Evolutionary conservation across 2,329 filamentous ascomycete species (phyloP).

Genomic region (Exophiala sideris): DNA sequence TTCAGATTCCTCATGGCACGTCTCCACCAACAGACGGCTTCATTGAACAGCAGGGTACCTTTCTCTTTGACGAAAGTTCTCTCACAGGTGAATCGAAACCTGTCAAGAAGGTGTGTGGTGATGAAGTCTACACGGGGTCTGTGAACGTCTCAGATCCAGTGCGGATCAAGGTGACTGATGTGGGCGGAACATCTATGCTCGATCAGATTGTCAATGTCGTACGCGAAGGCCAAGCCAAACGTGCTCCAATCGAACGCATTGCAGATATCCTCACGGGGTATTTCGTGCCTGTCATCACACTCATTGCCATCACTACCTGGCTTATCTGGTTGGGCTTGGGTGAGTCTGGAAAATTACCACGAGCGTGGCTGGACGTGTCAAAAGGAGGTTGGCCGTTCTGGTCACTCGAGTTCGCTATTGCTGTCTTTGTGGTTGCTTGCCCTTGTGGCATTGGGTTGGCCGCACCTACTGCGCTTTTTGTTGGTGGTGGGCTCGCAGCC

Average conservation of each 20-base stretch:
- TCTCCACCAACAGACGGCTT: constrained; percentile 85
- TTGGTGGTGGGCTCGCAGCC: constrained; percentile 75
- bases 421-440: constrained; percentile 83
- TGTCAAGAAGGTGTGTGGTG: constrained; percentile 41
- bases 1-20: constrained; percentile 72
- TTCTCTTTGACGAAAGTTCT: constrained; percentile 82
- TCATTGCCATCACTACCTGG: constrained; percentile 47
- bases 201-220: constrained; percentile 50
- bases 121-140: constrained; percentile 46
- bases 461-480: constrained; percentile 83
- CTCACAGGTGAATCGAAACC: constrained; percentile 61
- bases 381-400: constrained; percentile 52
- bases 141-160: constrained; percentile 48
- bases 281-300: constrained; percentile 49
- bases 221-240: constrained; percentile 48
- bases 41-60: constrained; percentile 50
- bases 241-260: constrained; percentile 47
- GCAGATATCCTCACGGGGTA: constrained; percentile 48
- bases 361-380: constrained; percentile 50
- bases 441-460: constrained; percentile 80
- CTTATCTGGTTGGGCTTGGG: constrained; percentile 47
- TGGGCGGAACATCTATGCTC: constrained; percentile 49
- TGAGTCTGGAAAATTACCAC: constrained; percentile 40
- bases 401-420: constrained; percentile 66
- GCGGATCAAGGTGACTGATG: constrained; percentile 41